Percentiles rank a stretch among this genome's conserved stretches.
These are phyloP conservation scores for Naganishia cerealis DNA, from an alignment of 1,284 basidiomycete genomes.

Conservation along the genomic window DNA sequence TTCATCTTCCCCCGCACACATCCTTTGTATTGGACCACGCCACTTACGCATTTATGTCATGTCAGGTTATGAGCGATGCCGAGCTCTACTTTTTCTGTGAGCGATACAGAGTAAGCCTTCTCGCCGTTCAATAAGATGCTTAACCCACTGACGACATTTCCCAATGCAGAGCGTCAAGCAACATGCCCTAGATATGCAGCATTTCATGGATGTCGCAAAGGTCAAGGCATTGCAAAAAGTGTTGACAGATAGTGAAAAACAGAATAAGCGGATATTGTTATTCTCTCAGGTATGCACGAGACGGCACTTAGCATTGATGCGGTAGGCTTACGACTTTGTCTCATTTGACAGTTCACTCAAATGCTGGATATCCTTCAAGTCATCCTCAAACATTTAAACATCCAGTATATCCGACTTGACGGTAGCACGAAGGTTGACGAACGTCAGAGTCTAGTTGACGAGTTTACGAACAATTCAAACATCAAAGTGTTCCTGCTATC, in stretches of 20 bases:
- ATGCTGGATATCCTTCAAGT: conserved; percentile 87
- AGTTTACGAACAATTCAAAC: conserved; percentile 89
- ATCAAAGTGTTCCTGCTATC: conserved; percentile 92
- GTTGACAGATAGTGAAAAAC: conserved; percentile 67
- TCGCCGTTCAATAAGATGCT: background rate
- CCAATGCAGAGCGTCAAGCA: conserved; percentile 68
- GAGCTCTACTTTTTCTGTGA: conserved; percentile 80
- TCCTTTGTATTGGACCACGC: background rate
- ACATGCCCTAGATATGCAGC: conserved; percentile 70
- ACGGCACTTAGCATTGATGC: background rate
- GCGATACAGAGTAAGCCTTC: conserved; percentile 69
- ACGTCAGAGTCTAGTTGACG: conserved; percentile 88
- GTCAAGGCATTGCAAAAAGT: conserved; percentile 72
- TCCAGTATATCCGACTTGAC: conserved; percentile 83
- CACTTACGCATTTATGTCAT: conserved; percentile 38
- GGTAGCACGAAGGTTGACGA: conserved; percentile 92
- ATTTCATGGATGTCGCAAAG: conserved; percentile 88
- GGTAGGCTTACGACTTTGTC: background rate
- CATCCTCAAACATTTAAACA: conserved; percentile 73
- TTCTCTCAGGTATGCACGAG: conserved; percentile 75
- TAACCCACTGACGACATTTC: conserved; percentile 30
- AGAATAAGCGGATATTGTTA: conserved; percentile 81
- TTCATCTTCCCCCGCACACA: conserved; percentile 21
- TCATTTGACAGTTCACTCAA: conserved; percentile 74
- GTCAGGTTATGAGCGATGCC: conserved; percentile 84